These are phyloP conservation scores for Austroboletus novae-zelandiae DNA, from an alignment of 1,284 basidiomycete species.

Conservation along the genomic window DNA sequence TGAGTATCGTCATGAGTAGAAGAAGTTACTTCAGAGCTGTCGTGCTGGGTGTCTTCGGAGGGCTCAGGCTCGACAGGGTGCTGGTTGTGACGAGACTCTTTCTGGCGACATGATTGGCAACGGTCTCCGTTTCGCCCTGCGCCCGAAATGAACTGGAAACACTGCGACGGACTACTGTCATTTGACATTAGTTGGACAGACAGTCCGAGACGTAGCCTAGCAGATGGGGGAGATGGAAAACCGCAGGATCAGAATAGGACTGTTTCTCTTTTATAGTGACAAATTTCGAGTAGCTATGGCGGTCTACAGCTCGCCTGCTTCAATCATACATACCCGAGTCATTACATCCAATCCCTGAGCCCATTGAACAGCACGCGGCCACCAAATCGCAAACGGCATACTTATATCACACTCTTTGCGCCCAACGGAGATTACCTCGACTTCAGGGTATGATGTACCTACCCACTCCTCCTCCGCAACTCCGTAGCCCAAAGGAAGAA, in stretches of 20 bases:
- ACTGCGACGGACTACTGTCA: background rate
- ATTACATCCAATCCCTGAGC: slow-evolving; percentile 6
- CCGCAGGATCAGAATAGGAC: background rate
- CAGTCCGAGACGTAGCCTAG: background rate
- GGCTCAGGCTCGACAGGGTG: too few species aligned
- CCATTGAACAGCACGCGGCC: background rate
- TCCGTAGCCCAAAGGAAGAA: background rate
- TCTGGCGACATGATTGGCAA: background rate
- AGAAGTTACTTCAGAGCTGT: too few species aligned
- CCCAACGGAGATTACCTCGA: background rate
- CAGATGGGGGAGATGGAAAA: background rate
- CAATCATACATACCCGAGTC: slow-evolving; percentile 5
- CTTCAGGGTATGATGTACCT: background rate
- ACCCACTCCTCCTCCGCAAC: background rate
- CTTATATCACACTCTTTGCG: background rate
- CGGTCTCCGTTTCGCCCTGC: background rate
- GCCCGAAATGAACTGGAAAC: background rate
- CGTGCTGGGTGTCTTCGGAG: too few species aligned
- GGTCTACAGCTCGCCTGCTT: background rate
- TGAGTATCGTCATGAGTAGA: too few species aligned
- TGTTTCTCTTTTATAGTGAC: background rate
- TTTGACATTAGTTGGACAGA: background rate
- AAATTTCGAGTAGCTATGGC: too few species aligned
- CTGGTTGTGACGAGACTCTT: background rate
- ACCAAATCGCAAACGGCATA: background rate